phyloP scores from a whole-genome alignment of 129 eudicot genomes.

The Centella asiatica region DNA sequence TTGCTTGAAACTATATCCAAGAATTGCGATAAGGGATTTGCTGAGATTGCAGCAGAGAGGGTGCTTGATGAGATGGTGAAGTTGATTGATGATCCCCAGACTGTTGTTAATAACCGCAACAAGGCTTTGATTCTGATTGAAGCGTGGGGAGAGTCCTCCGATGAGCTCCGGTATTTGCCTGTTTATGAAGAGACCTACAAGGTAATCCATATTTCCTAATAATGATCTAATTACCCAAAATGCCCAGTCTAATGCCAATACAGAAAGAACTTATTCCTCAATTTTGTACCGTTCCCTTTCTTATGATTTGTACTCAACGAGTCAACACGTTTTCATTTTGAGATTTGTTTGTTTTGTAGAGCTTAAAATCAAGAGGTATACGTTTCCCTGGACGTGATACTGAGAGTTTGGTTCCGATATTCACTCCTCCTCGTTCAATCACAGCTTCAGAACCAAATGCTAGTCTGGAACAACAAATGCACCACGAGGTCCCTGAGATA shows the following conservation, averaged over 20 bases:
- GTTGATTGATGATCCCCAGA: slow-evolving; percentile 93
- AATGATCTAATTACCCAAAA: not conserved
- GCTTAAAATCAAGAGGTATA: slow-evolving; percentile 87
- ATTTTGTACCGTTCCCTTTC: not conserved
- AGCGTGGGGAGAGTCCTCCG: slow-evolving; percentile 94
- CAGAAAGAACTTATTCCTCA: not conserved
- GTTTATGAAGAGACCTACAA: slow-evolving; percentile 96
- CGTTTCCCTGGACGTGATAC: slow-evolving; percentile 89
- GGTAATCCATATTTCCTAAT: slow-evolving; percentile 37
- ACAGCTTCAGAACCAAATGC: slow-evolving; percentile 51
- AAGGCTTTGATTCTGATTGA: slow-evolving; percentile 79
- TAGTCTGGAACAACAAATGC: slow-evolving; percentile 45
- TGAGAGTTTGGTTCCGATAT: slow-evolving; percentile 88
- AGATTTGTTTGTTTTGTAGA: slow-evolving; percentile 31
- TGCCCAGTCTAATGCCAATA: no score
- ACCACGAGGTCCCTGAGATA: slow-evolving; percentile 48
- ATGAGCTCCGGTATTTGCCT: slow-evolving; percentile 89
- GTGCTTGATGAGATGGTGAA: slow-evolving; percentile 97
- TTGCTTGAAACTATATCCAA: slow-evolving; percentile 88
- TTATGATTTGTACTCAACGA: not conserved
- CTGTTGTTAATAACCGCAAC: slow-evolving; percentile 82
- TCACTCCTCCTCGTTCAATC: slow-evolving; percentile 85
- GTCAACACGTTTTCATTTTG: not conserved
- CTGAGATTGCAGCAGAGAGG: slow-evolving; percentile 95
- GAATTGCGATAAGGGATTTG: slow-evolving; percentile 94